Evolutionary conservation across 805 yeast species (phyloP).

Genomic region (Teunomyces pallodes): DNA sequence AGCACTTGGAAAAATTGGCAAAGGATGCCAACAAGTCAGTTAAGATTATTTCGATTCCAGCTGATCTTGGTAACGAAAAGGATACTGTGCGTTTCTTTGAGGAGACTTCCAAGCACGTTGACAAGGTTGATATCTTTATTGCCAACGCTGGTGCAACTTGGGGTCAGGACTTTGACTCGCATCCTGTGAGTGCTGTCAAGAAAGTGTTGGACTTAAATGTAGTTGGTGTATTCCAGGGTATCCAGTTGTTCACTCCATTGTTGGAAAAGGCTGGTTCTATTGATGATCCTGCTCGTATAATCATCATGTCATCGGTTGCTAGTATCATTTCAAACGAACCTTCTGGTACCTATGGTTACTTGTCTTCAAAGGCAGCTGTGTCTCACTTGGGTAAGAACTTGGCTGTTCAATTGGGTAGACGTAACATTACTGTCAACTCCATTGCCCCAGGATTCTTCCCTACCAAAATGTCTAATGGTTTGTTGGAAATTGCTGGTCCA

Average conservation of each 20-base stretch:
- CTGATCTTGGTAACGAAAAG: conserved; percentile 51
- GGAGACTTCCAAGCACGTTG: conserved; percentile 38
- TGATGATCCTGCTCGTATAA: conserved; percentile 61
- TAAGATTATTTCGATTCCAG: conserved; percentile 46
- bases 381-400: conserved; percentile 63
- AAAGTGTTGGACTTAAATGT: conserved; percentile 65
- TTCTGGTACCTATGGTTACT: conserved; percentile 66
- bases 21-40: conserved; percentile 30
- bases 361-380: conserved; percentile 74
- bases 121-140: conserved; percentile 57
- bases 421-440: conserved; percentile 64
- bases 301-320: conserved; percentile 67
- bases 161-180: conserved; percentile 64
- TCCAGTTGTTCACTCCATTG: conserved; percentile 60
- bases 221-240: conserved; percentile 63
- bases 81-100: conserved; percentile 47
- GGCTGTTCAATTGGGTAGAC: conserved; percentile 65
- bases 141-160: conserved; percentile 82
- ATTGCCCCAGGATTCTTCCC: conserved; percentile 80
- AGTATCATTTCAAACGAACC: conserved; percentile 45
- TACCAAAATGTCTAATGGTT: conserved; percentile 68
- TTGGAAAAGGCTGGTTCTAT: conserved; percentile 49
- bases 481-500: conserved; percentile 52
- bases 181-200: conserved; percentile 58
- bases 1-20: conserved; percentile 34